Evolutionary conservation across 257 asterid species (phyloP).

Genomic region (Paraleonurus japonicus): DNA sequence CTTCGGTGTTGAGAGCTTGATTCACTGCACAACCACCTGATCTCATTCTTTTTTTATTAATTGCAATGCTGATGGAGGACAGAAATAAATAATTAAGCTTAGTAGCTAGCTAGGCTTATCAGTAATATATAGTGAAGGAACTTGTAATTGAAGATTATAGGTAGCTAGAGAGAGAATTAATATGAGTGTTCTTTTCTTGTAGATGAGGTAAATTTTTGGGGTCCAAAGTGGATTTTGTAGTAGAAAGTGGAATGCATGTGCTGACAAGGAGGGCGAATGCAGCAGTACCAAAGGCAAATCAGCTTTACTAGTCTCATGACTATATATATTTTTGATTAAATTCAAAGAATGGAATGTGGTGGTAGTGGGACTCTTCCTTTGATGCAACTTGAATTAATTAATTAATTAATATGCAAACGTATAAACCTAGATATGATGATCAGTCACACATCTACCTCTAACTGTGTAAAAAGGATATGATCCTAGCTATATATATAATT

Average conservation of each 20-base stretch:
- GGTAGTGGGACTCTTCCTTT: conserved; percentile 74
- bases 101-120: no score
- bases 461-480: conserved; percentile 11
- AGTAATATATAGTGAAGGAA: not conserved
- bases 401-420: conserved; percentile 12
- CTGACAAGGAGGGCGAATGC: conserved; percentile 50
- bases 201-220: conserved; percentile 59
- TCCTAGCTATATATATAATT: not conserved
- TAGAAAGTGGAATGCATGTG: conserved; percentile 87
- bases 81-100: no score
- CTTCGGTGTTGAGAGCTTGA: conserved; percentile 57
- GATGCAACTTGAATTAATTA: conserved; percentile 44
- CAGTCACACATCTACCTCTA: conserved; percentile 28
- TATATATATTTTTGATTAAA: not conserved
- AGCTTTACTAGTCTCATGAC: conserved; percentile 45
- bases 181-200: conserved; percentile 55
- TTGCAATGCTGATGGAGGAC: no score
- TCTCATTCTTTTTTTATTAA: conserved; percentile 49
- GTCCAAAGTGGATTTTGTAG: conserved; percentile 42
- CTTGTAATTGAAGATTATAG: not conserved
- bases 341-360: conserved; percentile 37
- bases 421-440: conserved; percentile 17
- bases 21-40: conserved; percentile 61
- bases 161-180: not conserved
- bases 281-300: conserved; percentile 62